phyloP scores from a whole-genome alignment of 164 flowering plant species.

The Paratinospora sagittata region DNA sequence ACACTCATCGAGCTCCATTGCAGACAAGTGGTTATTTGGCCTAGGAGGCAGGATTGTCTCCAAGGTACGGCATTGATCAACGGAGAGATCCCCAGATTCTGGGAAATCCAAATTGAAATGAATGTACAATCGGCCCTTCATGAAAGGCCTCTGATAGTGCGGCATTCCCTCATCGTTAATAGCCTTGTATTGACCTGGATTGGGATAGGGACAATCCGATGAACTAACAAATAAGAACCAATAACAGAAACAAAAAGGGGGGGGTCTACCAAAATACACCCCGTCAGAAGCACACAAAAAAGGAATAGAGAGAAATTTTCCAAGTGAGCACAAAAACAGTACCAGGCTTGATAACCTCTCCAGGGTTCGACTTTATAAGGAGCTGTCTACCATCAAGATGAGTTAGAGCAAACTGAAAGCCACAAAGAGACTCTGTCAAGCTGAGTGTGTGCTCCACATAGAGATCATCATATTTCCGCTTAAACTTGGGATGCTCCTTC shows the following conservation, averaged over 20 bases:
- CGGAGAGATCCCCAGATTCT: slow-evolving; percentile 33
- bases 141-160: slow-evolving; percentile 44
- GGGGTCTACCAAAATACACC: too few species aligned
- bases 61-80: slow-evolving; percentile 26
- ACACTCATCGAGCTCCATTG: slow-evolving; percentile 15
- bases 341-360: slow-evolving; percentile 57
- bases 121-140: slow-evolving; percentile 45
- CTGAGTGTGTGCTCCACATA: slow-evolving; percentile 42
- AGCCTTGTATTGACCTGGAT: slow-evolving; percentile 44
- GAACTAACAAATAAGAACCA: background rate
- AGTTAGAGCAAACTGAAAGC: slow-evolving; percentile 48
- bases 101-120: slow-evolving; percentile 48
- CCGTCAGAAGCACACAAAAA: background rate
- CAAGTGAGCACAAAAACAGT: background rate
- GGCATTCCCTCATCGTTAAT: slow-evolving; percentile 68
- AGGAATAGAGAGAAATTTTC: background rate
- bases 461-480: slow-evolving; percentile 42
- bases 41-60: background rate
- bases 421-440: slow-evolving; percentile 50
- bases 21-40: background rate
- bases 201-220: background rate
- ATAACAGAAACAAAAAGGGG: background rate
- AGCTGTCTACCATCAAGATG: slow-evolving; percentile 61
- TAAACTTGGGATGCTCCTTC: slow-evolving; percentile 47
- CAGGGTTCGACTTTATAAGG: slow-evolving; percentile 47